phyloP scores from a whole-genome alignment of 1,139 yeast genomes.

The Debaryomycetaceae sp. region DNA sequence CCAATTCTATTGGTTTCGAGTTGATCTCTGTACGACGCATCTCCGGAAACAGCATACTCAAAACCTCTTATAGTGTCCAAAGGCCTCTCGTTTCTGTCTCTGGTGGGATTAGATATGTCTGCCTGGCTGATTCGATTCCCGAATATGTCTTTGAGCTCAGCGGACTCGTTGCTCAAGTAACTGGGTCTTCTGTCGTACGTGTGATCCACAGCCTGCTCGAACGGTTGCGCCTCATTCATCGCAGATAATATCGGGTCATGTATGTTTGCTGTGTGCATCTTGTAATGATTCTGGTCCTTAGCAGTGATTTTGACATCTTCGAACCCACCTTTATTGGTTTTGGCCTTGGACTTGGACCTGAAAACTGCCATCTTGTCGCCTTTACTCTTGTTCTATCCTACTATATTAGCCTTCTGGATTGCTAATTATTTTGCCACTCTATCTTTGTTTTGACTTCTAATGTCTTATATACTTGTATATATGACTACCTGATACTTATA shows the following conservation, averaged over 20 bases:
- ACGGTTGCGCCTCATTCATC: constrained; percentile 93
- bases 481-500: neutral
- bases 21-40: constrained; percentile 69
- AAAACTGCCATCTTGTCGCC: constrained; percentile 41
- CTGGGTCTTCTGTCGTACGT: constrained; percentile 35
- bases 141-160: constrained; percentile 70
- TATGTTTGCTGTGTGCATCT: constrained; percentile 56
- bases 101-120: constrained; percentile 88
- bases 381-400: too few relatives aligned
- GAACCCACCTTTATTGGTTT: constrained; percentile 8
- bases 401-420: neutral
- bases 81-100: constrained; percentile 92
- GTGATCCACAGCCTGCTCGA: constrained; percentile 65
- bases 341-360: constrained; percentile 29
- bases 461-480: neutral
- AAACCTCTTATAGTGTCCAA: constrained; percentile 89
- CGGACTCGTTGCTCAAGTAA: constrained; percentile 38
- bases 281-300: constrained; percentile 29
- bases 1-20: constrained; percentile 76
- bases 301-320: constrained; percentile 43
- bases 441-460: neutral
- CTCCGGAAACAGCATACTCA: constrained; percentile 92
- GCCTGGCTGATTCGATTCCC: constrained; percentile 74
- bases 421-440: neutral
- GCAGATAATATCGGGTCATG: constrained; percentile 91